Percentiles rank a stretch among this genome's conserved stretches.
Evolutionary conservation across 2,329 filamentous ascomycete species (phyloP).

Genomic region (Stenocarpella maydis): DNA sequence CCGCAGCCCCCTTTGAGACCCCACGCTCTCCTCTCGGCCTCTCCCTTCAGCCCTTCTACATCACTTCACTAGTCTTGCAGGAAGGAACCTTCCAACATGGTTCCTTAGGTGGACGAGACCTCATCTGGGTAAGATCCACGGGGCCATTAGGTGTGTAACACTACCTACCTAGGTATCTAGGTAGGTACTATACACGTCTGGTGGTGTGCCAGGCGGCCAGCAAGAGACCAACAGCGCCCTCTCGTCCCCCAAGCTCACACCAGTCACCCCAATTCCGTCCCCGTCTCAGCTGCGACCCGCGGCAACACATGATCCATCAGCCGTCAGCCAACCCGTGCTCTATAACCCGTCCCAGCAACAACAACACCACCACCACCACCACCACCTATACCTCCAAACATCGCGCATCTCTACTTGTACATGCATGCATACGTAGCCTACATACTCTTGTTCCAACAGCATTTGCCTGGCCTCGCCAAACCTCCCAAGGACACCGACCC

Average conservation of each 20-base stretch:
- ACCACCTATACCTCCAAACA: conserved; percentile 10
- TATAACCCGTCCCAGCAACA: neutral
- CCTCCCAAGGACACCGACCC: neutral
- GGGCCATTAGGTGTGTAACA: too few relatives aligned
- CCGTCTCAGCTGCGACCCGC: conserved; percentile 22
- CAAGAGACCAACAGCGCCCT: neutral
- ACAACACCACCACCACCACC: neutral
- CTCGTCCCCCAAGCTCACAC: neutral
- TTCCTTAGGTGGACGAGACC: conserved; percentile 19
- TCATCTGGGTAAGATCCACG: conserved; percentile 9
- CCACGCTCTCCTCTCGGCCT: conserved; percentile 25
- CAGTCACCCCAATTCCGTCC: neutral
- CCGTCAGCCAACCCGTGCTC: conserved; percentile 11
- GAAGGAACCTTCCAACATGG: neutral
- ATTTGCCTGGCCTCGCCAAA: neutral
- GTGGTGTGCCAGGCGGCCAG: neutral
- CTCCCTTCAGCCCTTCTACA: conserved; percentile 9
- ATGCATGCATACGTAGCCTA: neutral
- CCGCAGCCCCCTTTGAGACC: conserved; percentile 13
- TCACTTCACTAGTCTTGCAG: neutral
- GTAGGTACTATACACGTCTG: neutral
- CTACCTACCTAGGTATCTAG: too few relatives aligned
- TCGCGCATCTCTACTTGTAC: conserved; percentile 18
- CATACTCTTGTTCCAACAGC: neutral
- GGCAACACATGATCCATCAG: conserved; percentile 24